phyloP scores from a whole-genome alignment of 495 filamentous ascomycete genomes.

The Talaromyces proteolyticus region DNA sequence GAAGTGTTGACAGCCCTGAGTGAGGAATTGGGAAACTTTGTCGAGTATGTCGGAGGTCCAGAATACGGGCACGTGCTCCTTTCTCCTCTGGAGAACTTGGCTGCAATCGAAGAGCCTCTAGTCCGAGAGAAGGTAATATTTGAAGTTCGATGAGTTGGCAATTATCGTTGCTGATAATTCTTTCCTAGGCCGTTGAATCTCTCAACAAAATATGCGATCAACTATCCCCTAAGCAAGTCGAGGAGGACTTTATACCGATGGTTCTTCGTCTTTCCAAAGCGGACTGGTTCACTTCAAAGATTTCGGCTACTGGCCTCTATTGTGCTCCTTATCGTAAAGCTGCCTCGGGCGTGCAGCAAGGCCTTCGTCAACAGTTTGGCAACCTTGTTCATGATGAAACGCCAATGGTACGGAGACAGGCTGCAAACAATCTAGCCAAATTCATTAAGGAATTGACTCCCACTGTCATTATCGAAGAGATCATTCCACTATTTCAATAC shows the following conservation, averaged over 20 bases:
- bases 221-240: slow-evolving; percentile 84
- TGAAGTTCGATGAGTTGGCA: neutral
- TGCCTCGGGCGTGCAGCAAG: slow-evolving; percentile 75
- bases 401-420: slow-evolving; percentile 95
- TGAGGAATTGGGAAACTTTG: slow-evolving; percentile 91
- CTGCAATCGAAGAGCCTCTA: slow-evolving; percentile 95
- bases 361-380: slow-evolving; percentile 81
- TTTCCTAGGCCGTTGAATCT: slow-evolving; percentile 83
- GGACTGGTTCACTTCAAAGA: slow-evolving; percentile 99
- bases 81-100: slow-evolving; percentile 94
- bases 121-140: slow-evolving; percentile 85
- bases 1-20: slow-evolving; percentile 96
- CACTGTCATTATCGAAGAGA: slow-evolving; percentile 87
- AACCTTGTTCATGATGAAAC: slow-evolving; percentile 96
- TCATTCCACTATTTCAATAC: slow-evolving; percentile 98
- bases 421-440: slow-evolving; percentile 92
- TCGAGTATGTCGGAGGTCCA: slow-evolving; percentile 95
- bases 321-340: slow-evolving; percentile 88
- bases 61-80: slow-evolving; percentile 92
- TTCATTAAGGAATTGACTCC: slow-evolving; percentile 95
- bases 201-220: slow-evolving; percentile 97
- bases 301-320: slow-evolving; percentile 94
- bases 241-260: slow-evolving; percentile 94
- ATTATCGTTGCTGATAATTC: slow-evolving; percentile 7
- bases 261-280: slow-evolving; percentile 93